These are phyloP conservation scores for Lycium ferocissimum DNA, from an alignment of 257 asterid genomes.

Conservation along the genomic window DNA sequence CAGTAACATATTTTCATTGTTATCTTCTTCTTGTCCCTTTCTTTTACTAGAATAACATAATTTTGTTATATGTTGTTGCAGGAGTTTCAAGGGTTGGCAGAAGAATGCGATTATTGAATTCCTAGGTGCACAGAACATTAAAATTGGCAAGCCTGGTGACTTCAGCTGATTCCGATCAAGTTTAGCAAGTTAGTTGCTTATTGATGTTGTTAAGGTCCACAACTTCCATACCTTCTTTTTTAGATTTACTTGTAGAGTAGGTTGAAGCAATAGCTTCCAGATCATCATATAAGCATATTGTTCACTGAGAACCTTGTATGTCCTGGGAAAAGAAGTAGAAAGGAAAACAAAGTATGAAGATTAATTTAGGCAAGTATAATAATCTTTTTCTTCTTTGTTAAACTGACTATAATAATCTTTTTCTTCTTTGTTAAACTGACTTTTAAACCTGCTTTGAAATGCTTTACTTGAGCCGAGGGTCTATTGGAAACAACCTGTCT, in stretches of 20 bases:
- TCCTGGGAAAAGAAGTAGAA: background rate
- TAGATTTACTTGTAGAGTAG: conserved; percentile 23
- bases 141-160: conserved; percentile 86
- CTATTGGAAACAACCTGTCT: too few species aligned
- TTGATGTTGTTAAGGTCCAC: background rate
- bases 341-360: background rate
- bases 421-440: too few species aligned
- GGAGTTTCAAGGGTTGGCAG: conserved; percentile 98
- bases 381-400: background rate
- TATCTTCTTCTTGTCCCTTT: background rate
- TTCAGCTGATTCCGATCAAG: conserved; percentile 49
- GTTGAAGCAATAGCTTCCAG: background rate
- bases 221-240: background rate
- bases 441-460: too few species aligned
- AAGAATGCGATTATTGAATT: conserved; percentile 76
- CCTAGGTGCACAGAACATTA: conserved; percentile 59
- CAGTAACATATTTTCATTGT: background rate
- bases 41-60: background rate
- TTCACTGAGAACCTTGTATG: background rate
- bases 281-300: conserved; percentile 7
- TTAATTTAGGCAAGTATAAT: background rate
- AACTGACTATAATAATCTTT: too few species aligned
- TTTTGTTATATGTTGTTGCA: conserved; percentile 41
- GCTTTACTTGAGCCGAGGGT: too few species aligned
- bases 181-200: background rate